Evolutionary conservation across 2,329 filamentous ascomycete genomes (phyloP), one percentile per base, ranked within the genome.

Genomic region (Trichoderma atroviride): DNA sequence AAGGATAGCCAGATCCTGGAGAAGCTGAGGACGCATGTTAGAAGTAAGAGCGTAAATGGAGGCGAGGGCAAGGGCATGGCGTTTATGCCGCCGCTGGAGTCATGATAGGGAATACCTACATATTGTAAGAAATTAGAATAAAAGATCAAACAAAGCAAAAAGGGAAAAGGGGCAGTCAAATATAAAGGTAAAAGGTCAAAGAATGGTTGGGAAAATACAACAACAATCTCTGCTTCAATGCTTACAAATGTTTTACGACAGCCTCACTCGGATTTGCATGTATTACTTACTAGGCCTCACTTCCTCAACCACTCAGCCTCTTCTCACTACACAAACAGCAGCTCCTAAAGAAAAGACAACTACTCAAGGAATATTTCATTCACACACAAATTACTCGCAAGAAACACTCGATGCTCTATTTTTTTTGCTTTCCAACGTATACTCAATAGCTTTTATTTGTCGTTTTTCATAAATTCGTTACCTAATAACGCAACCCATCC

Each of bases 11-110:
- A 94, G 82, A 88, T 97, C 66, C 81, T 99, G 75, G 79, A 79
- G 31, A 81, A 96, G 84, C 79, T 99, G 79, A 86, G 95, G 78
- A 84, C 87, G 74, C 96, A 99, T 83, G 96, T 98, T 33, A 87
- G 88, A 74, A 68, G 87, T 83, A 43, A 89, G 85, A 75, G 86
- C 80, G 76, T 79, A 4, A 77, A 78, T 73, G 80, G 78, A 6
- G 77, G 76, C 4, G 77, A 79, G 72, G 78, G 79, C 52, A 78
- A 78, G 58, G 85, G 86, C 1, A 87, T 88, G 85, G 85, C 81
- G 0, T 88, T 88, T 70, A 88, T 88, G 86, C 86, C 86, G 33
- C 79, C 82, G 14, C 74, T 88, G 74, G 74, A 77, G 40, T 37
- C 65, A 3, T 64, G 50, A 64, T 27, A 35, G 22, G 5, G 16